These are phyloP conservation scores for Solanum boliviense DNA, from an alignment of 257 asterid species.

Conservation along the genomic window DNA sequence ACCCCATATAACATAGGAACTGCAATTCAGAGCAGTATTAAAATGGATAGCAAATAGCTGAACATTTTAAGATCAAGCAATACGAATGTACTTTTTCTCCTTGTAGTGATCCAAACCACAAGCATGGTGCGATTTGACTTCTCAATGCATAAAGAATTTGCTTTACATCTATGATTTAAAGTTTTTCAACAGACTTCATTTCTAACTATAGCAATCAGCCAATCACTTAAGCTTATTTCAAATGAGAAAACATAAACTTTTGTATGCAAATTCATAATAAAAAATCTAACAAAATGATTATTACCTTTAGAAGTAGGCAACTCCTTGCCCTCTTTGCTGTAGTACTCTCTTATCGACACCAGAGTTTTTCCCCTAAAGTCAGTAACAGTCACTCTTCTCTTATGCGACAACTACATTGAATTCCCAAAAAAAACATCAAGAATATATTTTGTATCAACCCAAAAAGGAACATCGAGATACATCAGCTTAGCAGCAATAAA, in stretches of 20 bases:
- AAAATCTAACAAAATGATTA: neutral
- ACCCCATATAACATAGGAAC: neutral
- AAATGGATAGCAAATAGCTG: neutral
- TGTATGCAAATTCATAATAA: neutral
- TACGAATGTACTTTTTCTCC: neutral
- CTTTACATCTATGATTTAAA: neutral
- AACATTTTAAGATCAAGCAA: neutral
- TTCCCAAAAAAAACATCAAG: neutral
- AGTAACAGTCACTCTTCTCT: constrained; percentile 84
- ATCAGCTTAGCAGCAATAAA: neutral
- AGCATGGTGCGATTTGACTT: neutral
- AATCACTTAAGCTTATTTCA: neutral
- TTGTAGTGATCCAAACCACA: neutral
- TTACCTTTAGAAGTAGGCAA: constrained; percentile 87
- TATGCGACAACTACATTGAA: constrained; percentile 44
- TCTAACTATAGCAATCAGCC: neutral
- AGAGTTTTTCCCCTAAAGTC: constrained; percentile 79
- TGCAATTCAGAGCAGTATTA: neutral
- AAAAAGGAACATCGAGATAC: neutral
- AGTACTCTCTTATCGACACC: constrained; percentile 85
- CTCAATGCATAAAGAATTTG: neutral
- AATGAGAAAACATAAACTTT: neutral
- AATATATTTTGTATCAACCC: neutral
- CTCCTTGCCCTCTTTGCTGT: constrained; percentile 76
- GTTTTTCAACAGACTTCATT: neutral